phyloP scores from a whole-genome alignment of 345 rosid species.

The Aethionema arabicum region DNA sequence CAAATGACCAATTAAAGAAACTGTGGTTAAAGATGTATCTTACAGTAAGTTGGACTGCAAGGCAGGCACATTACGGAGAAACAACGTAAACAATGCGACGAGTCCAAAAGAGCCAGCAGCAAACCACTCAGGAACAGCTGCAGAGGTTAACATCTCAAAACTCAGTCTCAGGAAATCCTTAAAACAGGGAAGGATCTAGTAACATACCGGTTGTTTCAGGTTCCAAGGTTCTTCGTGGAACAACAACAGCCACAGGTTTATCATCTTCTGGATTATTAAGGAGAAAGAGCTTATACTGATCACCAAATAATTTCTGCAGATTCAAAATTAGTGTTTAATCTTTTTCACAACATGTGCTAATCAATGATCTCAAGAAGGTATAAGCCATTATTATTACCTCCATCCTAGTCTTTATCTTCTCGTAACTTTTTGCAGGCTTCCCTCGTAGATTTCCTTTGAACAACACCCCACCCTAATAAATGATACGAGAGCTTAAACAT shows the following conservation, averaged over 20 bases:
- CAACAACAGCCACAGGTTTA: constrained; percentile 94
- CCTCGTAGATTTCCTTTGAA: constrained; percentile 96
- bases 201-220: constrained; percentile 73
- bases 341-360: constrained; percentile 5
- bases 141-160: constrained; percentile 24
- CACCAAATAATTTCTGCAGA: constrained; percentile 75
- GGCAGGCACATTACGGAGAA: constrained; percentile 87
- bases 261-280: constrained; percentile 91
- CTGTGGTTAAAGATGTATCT: constrained; percentile 34
- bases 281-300: constrained; percentile 81
- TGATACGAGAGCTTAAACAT: constrained; percentile 6
- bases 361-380: constrained; percentile 1
- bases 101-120: constrained; percentile 94
- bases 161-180: constrained; percentile 6
- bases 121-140: constrained; percentile 98
- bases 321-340: neutral
- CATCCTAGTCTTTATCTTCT: constrained; percentile 74
- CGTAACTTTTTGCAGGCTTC: constrained; percentile 72
- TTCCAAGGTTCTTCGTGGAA: constrained; percentile 72
- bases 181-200: constrained; percentile 7
- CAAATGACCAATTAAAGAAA: neutral
- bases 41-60: constrained; percentile 83
- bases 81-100: constrained; percentile 74
- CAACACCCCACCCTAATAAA: constrained; percentile 75
- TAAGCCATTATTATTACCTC: constrained; percentile 42